Percentiles rank a stretch among this genome's conserved stretches.
These are phyloP conservation scores for Puccinellia tenuiflora DNA, from an alignment of 176 grass and related monocot genomes.

Conservation along the genomic window DNA sequence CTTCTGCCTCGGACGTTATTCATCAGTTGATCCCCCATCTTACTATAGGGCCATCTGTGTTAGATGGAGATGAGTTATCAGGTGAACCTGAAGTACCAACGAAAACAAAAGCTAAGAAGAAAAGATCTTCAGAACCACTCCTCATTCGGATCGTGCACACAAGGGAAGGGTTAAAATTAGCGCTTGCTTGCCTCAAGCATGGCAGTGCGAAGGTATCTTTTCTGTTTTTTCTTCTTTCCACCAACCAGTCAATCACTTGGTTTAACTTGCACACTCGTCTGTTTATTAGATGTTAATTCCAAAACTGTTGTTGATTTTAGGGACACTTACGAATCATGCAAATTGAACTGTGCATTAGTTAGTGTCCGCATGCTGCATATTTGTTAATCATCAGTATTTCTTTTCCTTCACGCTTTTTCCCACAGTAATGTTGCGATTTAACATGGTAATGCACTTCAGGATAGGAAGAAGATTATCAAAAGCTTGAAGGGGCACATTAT, in stretches of 20 bases:
- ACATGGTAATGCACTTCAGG: slow-evolving; percentile 46
- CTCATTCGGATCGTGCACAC: slow-evolving; percentile 70
- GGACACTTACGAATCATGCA: neutral
- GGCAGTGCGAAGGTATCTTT: slow-evolving; percentile 63
- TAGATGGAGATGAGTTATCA: slow-evolving; percentile 49
- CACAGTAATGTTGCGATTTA: neutral
- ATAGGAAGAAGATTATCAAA: slow-evolving; percentile 95
- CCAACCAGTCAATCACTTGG: neutral
- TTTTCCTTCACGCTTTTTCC: neutral
- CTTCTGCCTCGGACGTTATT: slow-evolving; percentile 76
- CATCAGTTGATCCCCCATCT: slow-evolving; percentile 68
- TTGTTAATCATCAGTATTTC: neutral
- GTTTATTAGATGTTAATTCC: neutral
- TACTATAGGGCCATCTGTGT: slow-evolving; percentile 53
- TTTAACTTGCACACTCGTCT: neutral
- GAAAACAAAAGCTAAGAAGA: slow-evolving; percentile 80
- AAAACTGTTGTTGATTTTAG: neutral
- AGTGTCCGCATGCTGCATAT: neutral
- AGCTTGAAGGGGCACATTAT: slow-evolving; percentile 75
- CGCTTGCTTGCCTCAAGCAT: slow-evolving; percentile 71
- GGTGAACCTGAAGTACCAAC: slow-evolving; percentile 41
- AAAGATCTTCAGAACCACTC: slow-evolving; percentile 66
- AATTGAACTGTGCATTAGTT: neutral
- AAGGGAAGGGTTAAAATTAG: slow-evolving; percentile 76
- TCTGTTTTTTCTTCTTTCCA: too few species aligned